Evolutionary conservation across 768 basidiomycete species (phyloP).

Genomic region (Mycena kentingensis): DNA sequence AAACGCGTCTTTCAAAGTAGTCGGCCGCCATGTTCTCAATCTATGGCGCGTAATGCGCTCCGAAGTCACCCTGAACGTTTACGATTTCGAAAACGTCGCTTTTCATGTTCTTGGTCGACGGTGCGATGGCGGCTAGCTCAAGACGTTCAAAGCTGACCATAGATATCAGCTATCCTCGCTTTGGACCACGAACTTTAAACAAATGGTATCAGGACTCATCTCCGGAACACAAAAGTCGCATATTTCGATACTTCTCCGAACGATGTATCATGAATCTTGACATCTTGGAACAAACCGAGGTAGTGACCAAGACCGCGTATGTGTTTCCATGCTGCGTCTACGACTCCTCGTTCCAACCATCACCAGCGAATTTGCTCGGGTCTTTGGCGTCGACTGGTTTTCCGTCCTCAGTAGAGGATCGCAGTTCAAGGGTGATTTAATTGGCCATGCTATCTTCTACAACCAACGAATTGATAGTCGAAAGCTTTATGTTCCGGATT

Average conservation of each 20-base stretch:
- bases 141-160: slow-evolving; percentile 4
- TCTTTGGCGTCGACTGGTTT: slow-evolving; percentile 96
- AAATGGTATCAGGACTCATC: slow-evolving; percentile 65
- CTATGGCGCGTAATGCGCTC: slow-evolving; percentile 90
- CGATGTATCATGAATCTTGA: slow-evolving; percentile 73
- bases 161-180: slow-evolving; percentile 71
- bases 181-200: slow-evolving; percentile 61
- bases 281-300: slow-evolving; percentile 78
- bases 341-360: neutral
- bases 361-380: slow-evolving; percentile 90
- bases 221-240: slow-evolving; percentile 53
- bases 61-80: slow-evolving; percentile 74
- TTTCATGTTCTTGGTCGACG: slow-evolving; percentile 78
- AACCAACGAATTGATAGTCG: slow-evolving; percentile 54
- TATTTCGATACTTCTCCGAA: slow-evolving; percentile 64
- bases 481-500: slow-evolving; percentile 97
- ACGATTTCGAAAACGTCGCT: slow-evolving; percentile 88
- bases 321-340: slow-evolving; percentile 26
- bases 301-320: slow-evolving; percentile 89
- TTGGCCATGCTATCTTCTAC: too few species aligned
- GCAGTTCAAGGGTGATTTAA: slow-evolving; percentile 71
- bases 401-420: slow-evolving; percentile 94
- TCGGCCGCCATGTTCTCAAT: slow-evolving; percentile 90
- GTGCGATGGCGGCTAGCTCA: slow-evolving; percentile 41
- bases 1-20: slow-evolving; percentile 79